Base-by-base conservation (phyloP, 1,284 basidiomycete genomes). In the Leccinum griseonigrum region DNA sequence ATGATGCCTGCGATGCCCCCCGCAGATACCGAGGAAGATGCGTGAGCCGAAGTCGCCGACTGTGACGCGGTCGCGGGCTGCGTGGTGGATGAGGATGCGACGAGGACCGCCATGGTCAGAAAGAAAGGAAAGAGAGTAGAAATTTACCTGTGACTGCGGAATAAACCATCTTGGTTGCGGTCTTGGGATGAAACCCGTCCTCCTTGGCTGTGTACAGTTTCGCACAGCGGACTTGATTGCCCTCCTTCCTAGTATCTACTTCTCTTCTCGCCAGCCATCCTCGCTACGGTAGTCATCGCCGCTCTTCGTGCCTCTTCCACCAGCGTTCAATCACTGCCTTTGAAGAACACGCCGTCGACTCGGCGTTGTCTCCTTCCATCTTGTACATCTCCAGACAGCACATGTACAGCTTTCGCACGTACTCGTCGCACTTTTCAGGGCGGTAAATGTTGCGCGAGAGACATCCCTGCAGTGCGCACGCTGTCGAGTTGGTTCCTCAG, bases 261-360 rank as follows among this genome's bases (percentile, higher is more conserved):
- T 16, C 36, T 38, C 36, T 38, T 38, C 36, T 38, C 14, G 3
- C 14, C 14, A 38, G 11, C 14, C 36, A 14, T 38, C 36, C 14
- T 38, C 36, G 16, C 36, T 38, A 40, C 32, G 11, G 14, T 40
- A 40, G 16, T 40, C 22, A 48, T 52, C 51, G 3, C 51, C 51
- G 28, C 51, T 52, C 48, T 29, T 29, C 16, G 16, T 52, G 28
- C 28, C 10, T 28, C 67, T 83, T 84, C 26, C 89, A 67, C 88
- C 88, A 91, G 52, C 82, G 76, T 40, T 79, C 75, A 1, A 90
- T 78, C 3, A 85, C 83, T 36, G 64, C 75, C 32, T 77, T 78
- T 66, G 80, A 78, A 0, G 89, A 88, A 72, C 88, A 91, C 0
- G 87, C 85, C 0, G 84, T 84, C 4, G 87, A 86, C 63, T 83